Evolutionary conservation across 805 yeast species (phyloP).

Genomic region (Spathaspora boniae): DNA sequence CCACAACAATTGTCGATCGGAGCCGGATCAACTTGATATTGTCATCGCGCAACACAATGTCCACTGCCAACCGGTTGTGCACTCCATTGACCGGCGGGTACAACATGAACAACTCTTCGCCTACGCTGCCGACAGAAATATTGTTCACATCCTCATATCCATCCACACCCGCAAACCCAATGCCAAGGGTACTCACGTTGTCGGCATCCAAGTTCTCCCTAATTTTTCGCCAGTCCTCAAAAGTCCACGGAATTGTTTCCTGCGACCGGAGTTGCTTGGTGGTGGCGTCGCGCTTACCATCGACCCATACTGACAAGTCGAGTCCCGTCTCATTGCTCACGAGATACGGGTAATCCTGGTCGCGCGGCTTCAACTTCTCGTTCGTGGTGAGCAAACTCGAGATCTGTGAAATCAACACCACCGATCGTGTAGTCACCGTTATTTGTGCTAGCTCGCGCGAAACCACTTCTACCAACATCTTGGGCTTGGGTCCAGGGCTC

Average conservation of each 20-base stretch:
- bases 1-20: conserved; percentile 69
- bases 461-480: conserved; percentile 62
- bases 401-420: conserved; percentile 73
- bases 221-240: conserved; percentile 88
- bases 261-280: conserved; percentile 43
- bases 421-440: conserved; percentile 75
- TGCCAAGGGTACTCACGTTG: conserved; percentile 57
- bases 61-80: conserved; percentile 74
- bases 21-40: conserved; percentile 76
- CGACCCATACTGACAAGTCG: conserved; percentile 81
- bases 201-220: conserved; percentile 77
- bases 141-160: conserved; percentile 53
- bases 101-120: conserved; percentile 71
- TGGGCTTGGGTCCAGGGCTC: conserved; percentile 40
- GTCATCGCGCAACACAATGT: conserved; percentile 64
- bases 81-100: conserved; percentile 58
- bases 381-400: conserved; percentile 55
- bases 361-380: conserved; percentile 58
- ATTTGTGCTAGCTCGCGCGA: conserved; percentile 76
- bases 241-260: conserved; percentile 73
- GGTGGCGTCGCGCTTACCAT: conserved; percentile 26
- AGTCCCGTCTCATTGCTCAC: conserved; percentile 83
- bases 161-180: conserved; percentile 53
- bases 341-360: conserved; percentile 77
- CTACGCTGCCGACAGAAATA: conserved; percentile 74